phyloP scores from a whole-genome alignment of 257 asterid species.

The Fraxinus pennsylvanica region DNA sequence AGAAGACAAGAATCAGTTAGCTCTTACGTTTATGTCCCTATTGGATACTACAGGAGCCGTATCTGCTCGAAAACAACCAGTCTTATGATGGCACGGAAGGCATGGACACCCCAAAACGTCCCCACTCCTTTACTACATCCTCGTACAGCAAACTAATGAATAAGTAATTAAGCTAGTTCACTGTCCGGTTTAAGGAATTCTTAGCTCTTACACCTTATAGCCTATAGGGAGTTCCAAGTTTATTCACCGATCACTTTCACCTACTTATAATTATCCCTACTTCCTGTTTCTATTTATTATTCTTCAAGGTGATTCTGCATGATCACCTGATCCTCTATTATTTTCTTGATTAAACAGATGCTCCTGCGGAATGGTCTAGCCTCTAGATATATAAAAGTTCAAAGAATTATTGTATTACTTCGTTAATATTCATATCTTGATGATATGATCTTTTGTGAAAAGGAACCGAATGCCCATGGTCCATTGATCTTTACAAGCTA shows the following conservation, averaged over 20 bases:
- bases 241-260: too few species aligned
- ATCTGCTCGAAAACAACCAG: background rate
- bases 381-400: too few species aligned
- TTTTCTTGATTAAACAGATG: too few species aligned
- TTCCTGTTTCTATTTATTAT: background rate
- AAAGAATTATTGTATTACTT: background rate
- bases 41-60: background rate
- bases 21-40: background rate
- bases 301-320: background rate
- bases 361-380: too few species aligned
- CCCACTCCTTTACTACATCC: background rate
- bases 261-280: too few species aligned
- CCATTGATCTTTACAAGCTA: background rate
- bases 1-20: background rate
- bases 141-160: too few species aligned
- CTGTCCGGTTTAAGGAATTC: background rate
- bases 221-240: background rate
- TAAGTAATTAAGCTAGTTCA: too few species aligned
- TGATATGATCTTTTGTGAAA: background rate
- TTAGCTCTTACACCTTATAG: background rate
- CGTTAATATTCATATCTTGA: background rate
- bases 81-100: background rate
- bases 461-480: too few species aligned
- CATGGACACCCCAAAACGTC: background rate
- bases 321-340: background rate